Evolutionary conservation across 108 stramenopile species (phyloP), one percentile per base, ranked within the genome.

Genomic region (Epithemia pelagica): DNA sequence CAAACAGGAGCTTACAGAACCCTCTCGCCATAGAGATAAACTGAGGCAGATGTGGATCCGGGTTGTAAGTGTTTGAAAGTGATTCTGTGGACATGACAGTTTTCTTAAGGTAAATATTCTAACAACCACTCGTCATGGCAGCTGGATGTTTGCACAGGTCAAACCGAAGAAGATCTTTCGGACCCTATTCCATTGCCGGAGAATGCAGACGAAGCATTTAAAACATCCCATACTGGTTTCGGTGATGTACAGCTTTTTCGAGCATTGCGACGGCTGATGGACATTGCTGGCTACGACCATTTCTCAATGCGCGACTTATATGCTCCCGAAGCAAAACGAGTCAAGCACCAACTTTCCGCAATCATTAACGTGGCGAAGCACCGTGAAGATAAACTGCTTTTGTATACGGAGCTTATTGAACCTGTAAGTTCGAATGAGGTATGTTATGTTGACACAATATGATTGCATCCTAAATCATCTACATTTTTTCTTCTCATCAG

Each of bases 311-410:
- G 87, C 61, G 98, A 99, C 65, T 61, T 98, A 46, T 66, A 82
- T 28, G 37, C 64, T 32, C 97, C 97, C 0, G 71, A 60, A 21
- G 18, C 72, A 22, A 89, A 88, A 62, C 78, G 97, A 24, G 76
- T 97, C n/a, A 79, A 84, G 7, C 65, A 80, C 22, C 96, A 97
- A 63, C 77, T 99, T 30, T 89, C 89, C 51, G 98, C 95, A 15
- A 78, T 86, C 28, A 95, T 97, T 65, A 99, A 99, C 78, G 92
- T 98, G 73, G 76, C 88, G 65, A 95, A 92, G 67, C 97, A 95
- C 66, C 82, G 95, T 3, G 94, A 98, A 59, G 96, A 96, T 60
- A 84, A 87, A 29, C 80, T 95, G 62, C 55, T 63, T 8, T 66
- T 90, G 61, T 90, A 89, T 68, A 70, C 66, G 18, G 83, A 92